phyloP scores from a whole-genome alignment of 805 yeast genomes.

The Kuraishia molischiana region DNA sequence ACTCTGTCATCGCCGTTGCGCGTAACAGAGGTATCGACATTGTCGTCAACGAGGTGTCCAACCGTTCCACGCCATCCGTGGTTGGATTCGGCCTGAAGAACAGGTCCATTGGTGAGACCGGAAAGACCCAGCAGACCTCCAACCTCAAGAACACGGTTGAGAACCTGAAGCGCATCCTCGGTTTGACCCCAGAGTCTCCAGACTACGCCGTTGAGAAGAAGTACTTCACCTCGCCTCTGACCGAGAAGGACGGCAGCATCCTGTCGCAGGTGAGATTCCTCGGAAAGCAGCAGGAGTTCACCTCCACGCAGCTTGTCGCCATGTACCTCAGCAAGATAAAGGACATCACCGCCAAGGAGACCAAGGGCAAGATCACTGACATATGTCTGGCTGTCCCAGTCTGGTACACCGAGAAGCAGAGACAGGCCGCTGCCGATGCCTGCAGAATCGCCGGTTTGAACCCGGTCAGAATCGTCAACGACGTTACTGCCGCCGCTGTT shows the following conservation, averaged over 20 bases:
- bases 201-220: slow-evolving; percentile 68
- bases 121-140: slow-evolving; percentile 93
- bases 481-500: slow-evolving; percentile 97
- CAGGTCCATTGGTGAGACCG: slow-evolving; percentile 92
- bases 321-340: slow-evolving; percentile 92
- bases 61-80: slow-evolving; percentile 84
- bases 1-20: slow-evolving; percentile 92
- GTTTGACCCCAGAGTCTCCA: slow-evolving; percentile 64
- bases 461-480: slow-evolving; percentile 97
- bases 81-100: slow-evolving; percentile 87
- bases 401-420: slow-evolving; percentile 95
- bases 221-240: slow-evolving; percentile 65
- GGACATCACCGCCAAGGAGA: slow-evolving; percentile 69
- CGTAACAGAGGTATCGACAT: slow-evolving; percentile 98
- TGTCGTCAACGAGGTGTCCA: slow-evolving; percentile 96
- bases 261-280: slow-evolving; percentile 81
- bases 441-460: slow-evolving; percentile 93
- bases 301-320: slow-evolving; percentile 86
- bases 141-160: slow-evolving; percentile 95
- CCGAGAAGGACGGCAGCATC: slow-evolving; percentile 62
- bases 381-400: slow-evolving; percentile 93
- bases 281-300: slow-evolving; percentile 70
- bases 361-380: slow-evolving; percentile 74
- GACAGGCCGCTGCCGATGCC: slow-evolving; percentile 94
- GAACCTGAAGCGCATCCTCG: slow-evolving; percentile 87